phyloP scores from a whole-genome alignment of 495 filamentous ascomycete species.

The Bacidia rubella region DNA sequence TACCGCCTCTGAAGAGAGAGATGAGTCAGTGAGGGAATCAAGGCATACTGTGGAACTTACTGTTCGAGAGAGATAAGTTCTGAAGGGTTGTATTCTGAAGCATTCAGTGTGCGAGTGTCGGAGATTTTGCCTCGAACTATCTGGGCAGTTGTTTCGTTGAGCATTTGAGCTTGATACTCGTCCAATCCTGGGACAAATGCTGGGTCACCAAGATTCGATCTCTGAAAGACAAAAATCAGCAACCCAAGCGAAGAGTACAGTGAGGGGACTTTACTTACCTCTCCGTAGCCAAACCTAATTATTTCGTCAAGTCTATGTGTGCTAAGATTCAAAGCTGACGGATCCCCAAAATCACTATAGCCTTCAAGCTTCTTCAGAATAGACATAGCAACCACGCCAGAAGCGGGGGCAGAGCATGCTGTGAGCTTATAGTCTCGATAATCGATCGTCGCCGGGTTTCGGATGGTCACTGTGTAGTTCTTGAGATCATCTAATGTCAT shows the following conservation, averaged over 20 bases:
- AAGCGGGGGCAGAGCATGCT: slow-evolving; percentile 55
- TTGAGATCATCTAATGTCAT: slow-evolving; percentile 70
- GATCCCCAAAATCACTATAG: slow-evolving; percentile 45
- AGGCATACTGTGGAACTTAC: slow-evolving; percentile 21
- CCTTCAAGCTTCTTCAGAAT: slow-evolving; percentile 68
- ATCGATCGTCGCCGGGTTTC: slow-evolving; percentile 47
- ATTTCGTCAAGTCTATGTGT: slow-evolving; percentile 76
- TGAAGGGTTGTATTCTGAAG: slow-evolving; percentile 55
- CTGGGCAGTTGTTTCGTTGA: slow-evolving; percentile 42
- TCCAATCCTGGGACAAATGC: slow-evolving; percentile 49
- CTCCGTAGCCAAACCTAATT: slow-evolving; percentile 73
- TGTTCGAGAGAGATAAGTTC: slow-evolving; percentile 48
- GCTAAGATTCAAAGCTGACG: slow-evolving; percentile 42
- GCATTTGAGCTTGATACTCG: slow-evolving; percentile 52
- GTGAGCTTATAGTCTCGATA: slow-evolving; percentile 60
- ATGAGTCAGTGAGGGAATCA: not conserved
- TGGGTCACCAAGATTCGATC: slow-evolving; percentile 64
- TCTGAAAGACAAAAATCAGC: slow-evolving; percentile 24
- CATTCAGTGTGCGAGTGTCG: slow-evolving; percentile 51
- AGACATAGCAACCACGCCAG: slow-evolving; percentile 57
- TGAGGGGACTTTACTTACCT: slow-evolving; percentile 25
- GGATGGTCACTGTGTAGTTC: slow-evolving; percentile 50
- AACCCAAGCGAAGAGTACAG: not conserved
- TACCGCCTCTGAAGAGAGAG: slow-evolving; percentile 39
- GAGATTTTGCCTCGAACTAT: slow-evolving; percentile 52